Evolutionary conservation across 345 rosid genomes (phyloP), one percentile per base, ranked within the genome.

Genomic region (Melaleuca alternifolia): DNA sequence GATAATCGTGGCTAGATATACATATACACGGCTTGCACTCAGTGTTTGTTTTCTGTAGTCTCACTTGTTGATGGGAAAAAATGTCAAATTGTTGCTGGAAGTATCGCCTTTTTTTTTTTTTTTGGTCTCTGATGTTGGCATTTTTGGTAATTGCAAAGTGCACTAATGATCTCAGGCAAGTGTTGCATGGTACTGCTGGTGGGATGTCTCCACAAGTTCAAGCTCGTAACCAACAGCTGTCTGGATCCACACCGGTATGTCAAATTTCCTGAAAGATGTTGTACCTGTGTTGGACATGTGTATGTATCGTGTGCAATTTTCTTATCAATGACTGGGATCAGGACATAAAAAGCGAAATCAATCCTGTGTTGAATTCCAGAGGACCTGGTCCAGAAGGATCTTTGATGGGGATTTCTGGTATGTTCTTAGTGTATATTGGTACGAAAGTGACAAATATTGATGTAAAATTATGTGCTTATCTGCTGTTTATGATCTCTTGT

Each of bases 161-260:
- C 16, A 33, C 61, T 62, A 50, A 79, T 86, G 82, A 88, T 90
- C 89, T 91, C 91, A 96, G 99, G 96, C 99, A 97, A 94, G 98
- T 95, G 83, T 91, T 97, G 91, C 99, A 96, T 91, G 94, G 96
- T 85, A 84, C 95, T 50, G 91, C 95, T 83, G 98, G 97, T 86
- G 96, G 92, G 87, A 95, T 95, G 96, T 93, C 98, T 86, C 94
- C 98, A 57, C 99, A 97, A 90, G 95, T 97, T 88, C 99, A 95
- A 91, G 84, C 94, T 86, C 92, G 98, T 86, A 93, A 90, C 92
- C 99, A 94, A 91, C 99, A 94, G 89, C 90, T 96, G 84, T 91
- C 98, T 3, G 98, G 92, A 83, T 90, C 99, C 79, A 91, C 96
- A 26, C 93, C 88, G 89, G 99, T 97, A 94, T 88, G 92, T 33